Evolutionary conservation across 352 stramenopile species (phyloP), one percentile per base, ranked within the genome.

Genomic region (Peronospora destructor): DNA sequence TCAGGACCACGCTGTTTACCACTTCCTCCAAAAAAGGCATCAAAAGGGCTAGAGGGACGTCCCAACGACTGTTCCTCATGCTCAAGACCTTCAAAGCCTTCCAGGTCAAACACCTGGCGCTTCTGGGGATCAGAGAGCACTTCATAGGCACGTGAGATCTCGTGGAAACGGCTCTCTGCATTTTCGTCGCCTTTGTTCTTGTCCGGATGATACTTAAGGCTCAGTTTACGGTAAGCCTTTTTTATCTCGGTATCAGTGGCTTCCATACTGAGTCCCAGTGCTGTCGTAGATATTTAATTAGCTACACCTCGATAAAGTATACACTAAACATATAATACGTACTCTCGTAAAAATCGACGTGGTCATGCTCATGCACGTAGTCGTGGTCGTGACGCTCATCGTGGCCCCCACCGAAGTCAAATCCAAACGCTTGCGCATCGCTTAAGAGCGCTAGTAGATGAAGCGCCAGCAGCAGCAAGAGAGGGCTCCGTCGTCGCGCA

Each of bases 121-220:
- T 94, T 94, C 49, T 96, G 73, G 6, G 73, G 47, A 57, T 97
- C 88, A 30, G 85, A 93, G 6, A 97, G 73, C 29, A 97, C 80
- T 48, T 96, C 85, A 63, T 97, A 97, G 21, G 91, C 91, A 17
- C 83, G 67, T 12, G 78, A 73, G 37, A 97, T 90, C 52, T 92
- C 73, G 57, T 96, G 90, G 59, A 97, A 97, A 47, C 84, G 88
- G 12, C 76, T 52, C 25, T 91, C 74, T 3, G 87, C 84, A 9
- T 93, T 81, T 11, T 77, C 68, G 44, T 94, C 68, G 21, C 77
- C 84, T 39, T 72, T 68, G 59, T 92, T 91, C 67, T 95, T 95
- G 66, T 96, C 87, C 30, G 94, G 94, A 59, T 98, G 94, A 59
- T 97, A 98, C 57, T 97, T 94, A n/a, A 97, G 76, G 44, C 81